Evolutionary conservation across 345 rosid species (phyloP).

Genomic region (Arabidopsis arenosa): DNA sequence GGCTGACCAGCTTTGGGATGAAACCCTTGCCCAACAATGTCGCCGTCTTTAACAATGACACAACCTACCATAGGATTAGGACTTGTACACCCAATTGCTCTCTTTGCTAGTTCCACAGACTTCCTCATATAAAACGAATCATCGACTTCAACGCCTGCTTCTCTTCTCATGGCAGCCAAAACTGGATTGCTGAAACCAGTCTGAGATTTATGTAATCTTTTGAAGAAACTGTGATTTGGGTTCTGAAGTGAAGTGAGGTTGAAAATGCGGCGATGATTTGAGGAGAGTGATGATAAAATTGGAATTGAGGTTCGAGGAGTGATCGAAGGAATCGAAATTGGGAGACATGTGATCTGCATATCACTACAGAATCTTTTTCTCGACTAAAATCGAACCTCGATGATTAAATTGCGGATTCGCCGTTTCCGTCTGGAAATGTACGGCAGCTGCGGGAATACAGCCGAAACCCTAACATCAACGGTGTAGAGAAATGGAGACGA

Average conservation of each 20-base stretch:
- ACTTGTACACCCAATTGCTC: conserved; percentile 78
- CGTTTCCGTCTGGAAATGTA: neutral
- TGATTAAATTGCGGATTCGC: neutral
- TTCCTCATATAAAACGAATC: conserved; percentile 78
- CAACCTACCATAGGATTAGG: conserved; percentile 99
- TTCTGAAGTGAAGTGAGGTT: conserved; percentile 19
- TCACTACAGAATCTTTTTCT: neutral
- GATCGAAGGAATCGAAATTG: conserved; percentile 12
- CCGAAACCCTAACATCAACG: conserved; percentile 7
- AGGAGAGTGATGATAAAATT: conserved; percentile 2
- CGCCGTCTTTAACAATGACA: conserved; percentile 82
- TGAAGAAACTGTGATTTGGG: neutral
- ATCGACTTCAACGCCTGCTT: conserved; percentile 36
- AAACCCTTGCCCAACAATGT: conserved; percentile 89
- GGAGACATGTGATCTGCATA: conserved; percentile 41
- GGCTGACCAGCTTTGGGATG: conserved; percentile 98
- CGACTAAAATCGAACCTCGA: neutral
- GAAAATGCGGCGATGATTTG: conserved; percentile 24
- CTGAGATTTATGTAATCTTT: conserved; percentile 38
- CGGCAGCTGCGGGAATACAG: neutral
- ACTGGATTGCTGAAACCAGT: conserved; percentile 9
- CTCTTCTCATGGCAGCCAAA: conserved; percentile 43
- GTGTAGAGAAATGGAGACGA: conserved; percentile 1
- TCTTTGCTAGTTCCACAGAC: conserved; percentile 81
- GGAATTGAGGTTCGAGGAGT: conserved; percentile 24